Evolutionary conservation across 495 filamentous ascomycete species (phyloP).

Genomic region (Penicillium pancosmium): DNA sequence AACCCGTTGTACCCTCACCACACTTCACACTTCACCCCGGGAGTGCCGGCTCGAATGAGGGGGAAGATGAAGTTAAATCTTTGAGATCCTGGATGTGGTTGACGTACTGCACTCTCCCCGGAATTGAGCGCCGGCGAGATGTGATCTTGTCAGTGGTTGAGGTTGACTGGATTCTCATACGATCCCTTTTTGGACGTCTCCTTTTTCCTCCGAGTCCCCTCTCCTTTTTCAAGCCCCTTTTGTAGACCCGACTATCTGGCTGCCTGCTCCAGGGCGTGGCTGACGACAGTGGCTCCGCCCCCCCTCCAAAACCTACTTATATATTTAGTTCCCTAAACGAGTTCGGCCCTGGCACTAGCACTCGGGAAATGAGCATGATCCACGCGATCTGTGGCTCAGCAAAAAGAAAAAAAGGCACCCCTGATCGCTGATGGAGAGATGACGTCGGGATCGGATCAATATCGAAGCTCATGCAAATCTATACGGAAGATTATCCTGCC

Average conservation of each 20-base stretch:
- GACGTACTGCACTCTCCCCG: conserved; percentile 27
- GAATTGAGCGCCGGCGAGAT: conserved; percentile 14
- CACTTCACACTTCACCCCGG: conserved; percentile 10
- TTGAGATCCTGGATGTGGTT: conserved; percentile 16
- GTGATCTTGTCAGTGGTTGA: not conserved
- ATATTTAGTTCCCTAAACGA: not conserved
- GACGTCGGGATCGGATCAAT: conserved; percentile 20
- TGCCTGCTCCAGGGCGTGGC: conserved; percentile 24
- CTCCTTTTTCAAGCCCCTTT: not conserved
- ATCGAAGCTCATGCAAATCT: conserved; percentile 1
- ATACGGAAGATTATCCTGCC: not conserved
- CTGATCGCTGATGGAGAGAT: conserved; percentile 24
- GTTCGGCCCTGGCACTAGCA: conserved; percentile 1
- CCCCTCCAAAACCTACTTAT: not conserved
- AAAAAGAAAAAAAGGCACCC: not conserved
- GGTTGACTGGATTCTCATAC: not conserved
- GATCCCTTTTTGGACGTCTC: conserved; percentile 2
- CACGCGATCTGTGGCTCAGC: conserved; percentile 22
- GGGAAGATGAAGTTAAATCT: conserved; percentile 17
- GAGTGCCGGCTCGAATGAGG: conserved; percentile 17
- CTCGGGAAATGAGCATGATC: conserved; percentile 8
- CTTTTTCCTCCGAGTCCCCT: not conserved
- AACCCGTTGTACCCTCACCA: conserved; percentile 6
- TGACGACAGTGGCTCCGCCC: conserved; percentile 23
- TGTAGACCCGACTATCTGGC: conserved; percentile 12